A percentile compares a stretch with the other conserved stretches of the same genome.
Evolutionary conservation across 768 basidiomycete genomes (phyloP).

Genomic region (Heimioporus sp.): DNA sequence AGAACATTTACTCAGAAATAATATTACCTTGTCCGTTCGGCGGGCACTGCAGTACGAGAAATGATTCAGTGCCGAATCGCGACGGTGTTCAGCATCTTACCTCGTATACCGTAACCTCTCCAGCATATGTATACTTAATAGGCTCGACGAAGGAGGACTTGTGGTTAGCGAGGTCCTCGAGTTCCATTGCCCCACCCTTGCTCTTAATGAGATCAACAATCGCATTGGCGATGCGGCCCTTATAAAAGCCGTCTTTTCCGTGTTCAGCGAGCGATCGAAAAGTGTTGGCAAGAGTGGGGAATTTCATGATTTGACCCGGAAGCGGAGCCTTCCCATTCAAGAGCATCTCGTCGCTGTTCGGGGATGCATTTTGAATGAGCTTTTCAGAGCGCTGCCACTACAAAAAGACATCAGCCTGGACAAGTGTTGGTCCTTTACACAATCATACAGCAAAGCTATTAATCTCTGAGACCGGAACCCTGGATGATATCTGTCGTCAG

Average conservation of each 20-base stretch:
- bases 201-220: conserved; percentile 84
- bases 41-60: conserved; percentile 60
- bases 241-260: conserved; percentile 94
- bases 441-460: conserved; percentile 54
- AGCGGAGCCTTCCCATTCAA: conserved; percentile 79
- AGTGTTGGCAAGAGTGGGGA: conserved; percentile 80
- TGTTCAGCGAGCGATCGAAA: conserved; percentile 77
- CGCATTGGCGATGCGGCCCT: conserved; percentile 84
- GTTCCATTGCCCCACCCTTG: conserved; percentile 90
- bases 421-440: background rate
- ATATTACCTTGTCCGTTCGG: conserved; percentile 87
- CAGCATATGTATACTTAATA: conserved; percentile 85
- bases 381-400: conserved; percentile 55
- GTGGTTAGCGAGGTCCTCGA: conserved; percentile 90
- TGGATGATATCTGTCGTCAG: conserved; percentile 26
- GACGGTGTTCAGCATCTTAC: conserved; percentile 37
- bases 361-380: conserved; percentile 79
- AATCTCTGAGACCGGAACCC: conserved; percentile 86
- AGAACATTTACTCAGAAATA: background rate
- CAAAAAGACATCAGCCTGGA: conserved; percentile 4
- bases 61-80: background rate
- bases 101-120: conserved; percentile 89
- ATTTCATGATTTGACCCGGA: conserved; percentile 79
- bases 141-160: conserved; percentile 80
- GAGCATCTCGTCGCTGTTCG: conserved; percentile 84